Evolutionary conservation across 106 monocot species (phyloP), one percentile per base, ranked within the genome.

Genomic region (Vanilla planifolia): DNA sequence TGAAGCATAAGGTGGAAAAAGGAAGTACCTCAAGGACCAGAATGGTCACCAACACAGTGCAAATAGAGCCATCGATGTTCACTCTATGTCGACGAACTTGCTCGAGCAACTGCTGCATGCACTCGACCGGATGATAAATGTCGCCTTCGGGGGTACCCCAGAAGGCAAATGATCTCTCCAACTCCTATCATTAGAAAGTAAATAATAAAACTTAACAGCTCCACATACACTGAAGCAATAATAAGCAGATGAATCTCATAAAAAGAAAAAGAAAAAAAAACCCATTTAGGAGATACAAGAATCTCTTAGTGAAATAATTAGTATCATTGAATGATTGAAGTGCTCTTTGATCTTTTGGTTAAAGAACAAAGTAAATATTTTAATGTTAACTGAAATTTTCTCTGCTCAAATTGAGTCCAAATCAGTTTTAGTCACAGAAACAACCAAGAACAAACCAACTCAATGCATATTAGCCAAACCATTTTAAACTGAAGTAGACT

Each of bases 41-140:
- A 28, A 51, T 79, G 7, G 79, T 79, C 14, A 79, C 73, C 73
- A 79, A 63, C 35, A 69, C 79, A 60, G 73, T 79, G 60, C 79
- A 79, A 55, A 79, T 64, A 65, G 69, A 69, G 60, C 79, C 79
- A 65, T 79, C 79, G 53, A 79, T 51, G 13, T 79, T 79, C 33
- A 79, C 79, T 59, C 24, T 68, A n/a, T 79, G 73, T 14, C 69
- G 67, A 16, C 79, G 73, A 69, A 79, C 79, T 48, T 73, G 68
- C 29, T 79, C 79, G 44, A 79, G 53, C 43, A 79, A 70, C 35
- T 79, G 73, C 23, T 79, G 79, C 79, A 79, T 79, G 63, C 79
- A 79, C 51, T 79, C 79, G 20, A 69, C 79, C 55, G 79, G 79
- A 69, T 79, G 79, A 32, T 68, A 42, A 30, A 59, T 24, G 24